Percentiles rank a stretch among this genome's conserved stretches.
These are phyloP conservation scores for Vanderwaltozyma verrucispora DNA, from an alignment of 805 yeast species.

Conservation along the genomic window DNA sequence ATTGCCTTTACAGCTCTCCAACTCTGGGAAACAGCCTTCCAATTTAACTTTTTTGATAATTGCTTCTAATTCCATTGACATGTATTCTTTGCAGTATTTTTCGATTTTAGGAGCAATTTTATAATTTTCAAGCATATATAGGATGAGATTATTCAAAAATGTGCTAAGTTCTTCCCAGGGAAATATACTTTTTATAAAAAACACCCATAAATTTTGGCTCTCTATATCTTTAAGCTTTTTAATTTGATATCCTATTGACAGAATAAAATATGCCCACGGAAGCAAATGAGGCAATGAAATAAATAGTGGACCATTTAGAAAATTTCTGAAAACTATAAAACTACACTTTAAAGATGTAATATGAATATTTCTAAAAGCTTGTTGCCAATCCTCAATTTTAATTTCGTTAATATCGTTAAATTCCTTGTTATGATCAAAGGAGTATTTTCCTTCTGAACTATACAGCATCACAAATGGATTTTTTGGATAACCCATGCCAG, in stretches of 20 bases:
- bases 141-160: constrained; percentile 49
- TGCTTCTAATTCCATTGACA: background rate
- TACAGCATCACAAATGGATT: constrained; percentile 71
- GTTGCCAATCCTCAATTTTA: constrained; percentile 49
- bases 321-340: constrained; percentile 53
- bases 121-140: constrained; percentile 17
- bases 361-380: constrained; percentile 44
- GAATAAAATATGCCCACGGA: constrained; percentile 65
- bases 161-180: constrained; percentile 61
- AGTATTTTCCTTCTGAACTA: too few relatives aligned
- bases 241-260: constrained; percentile 49
- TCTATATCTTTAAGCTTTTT: constrained; percentile 14
- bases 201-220: constrained; percentile 20
- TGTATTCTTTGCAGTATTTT: background rate
- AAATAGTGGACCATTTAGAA: constrained; percentile 54
- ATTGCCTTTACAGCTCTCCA: constrained; percentile 79
- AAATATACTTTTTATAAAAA: constrained; percentile 38
- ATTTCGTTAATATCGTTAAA: too few relatives aligned
- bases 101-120: constrained; percentile 8
- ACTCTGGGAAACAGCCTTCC: constrained; percentile 41
- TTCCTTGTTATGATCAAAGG: too few relatives aligned
- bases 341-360: constrained; percentile 57
- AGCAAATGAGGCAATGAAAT: constrained; percentile 63
- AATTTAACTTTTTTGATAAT: too few relatives aligned
- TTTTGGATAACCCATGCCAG: constrained; percentile 65